Percentiles rank a stretch among this genome's conserved stretches.
Evolutionary conservation across 441 rosid genomes (phyloP).

Genomic region (Corymbia calophylla): DNA sequence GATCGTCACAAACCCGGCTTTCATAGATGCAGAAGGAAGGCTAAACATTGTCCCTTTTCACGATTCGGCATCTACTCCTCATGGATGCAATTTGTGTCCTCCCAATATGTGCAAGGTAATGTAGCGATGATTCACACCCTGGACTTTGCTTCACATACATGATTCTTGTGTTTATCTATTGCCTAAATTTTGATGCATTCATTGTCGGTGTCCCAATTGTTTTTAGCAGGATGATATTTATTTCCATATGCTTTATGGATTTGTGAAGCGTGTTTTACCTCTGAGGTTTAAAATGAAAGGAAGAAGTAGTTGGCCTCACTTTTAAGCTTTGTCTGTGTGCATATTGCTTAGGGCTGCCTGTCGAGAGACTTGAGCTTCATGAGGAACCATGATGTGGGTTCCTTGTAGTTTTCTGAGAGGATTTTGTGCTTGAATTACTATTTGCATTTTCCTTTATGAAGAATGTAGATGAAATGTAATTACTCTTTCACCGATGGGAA

Average conservation of each 20-base stretch:
- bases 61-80: slow-evolving; percentile 29
- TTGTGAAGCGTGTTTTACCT: not conserved
- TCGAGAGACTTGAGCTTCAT: not conserved
- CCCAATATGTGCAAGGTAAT: slow-evolving; percentile 77
- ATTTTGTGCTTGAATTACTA: not conserved
- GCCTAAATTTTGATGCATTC: not conserved
- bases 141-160: not conserved
- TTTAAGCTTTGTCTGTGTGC: not conserved
- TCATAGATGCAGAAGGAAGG: slow-evolving; percentile 45
- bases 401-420: not conserved
- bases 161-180: not conserved
- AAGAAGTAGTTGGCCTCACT: not conserved
- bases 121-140: not conserved
- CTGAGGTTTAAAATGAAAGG: not conserved
- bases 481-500: not conserved
- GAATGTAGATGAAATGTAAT: not conserved
- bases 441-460: not conserved
- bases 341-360: not conserved
- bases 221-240: not conserved
- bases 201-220: not conserved
- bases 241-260: not conserved
- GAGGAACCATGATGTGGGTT: not conserved
- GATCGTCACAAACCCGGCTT: slow-evolving; percentile 51
- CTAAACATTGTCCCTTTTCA: slow-evolving; percentile 58
- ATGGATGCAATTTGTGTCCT: slow-evolving; percentile 63